A percentile compares a stretch with the other conserved stretches of the same genome.
These are phyloP conservation scores for Fusarium devonianum DNA, from an alignment of 2,329 filamentous ascomycete species.

Conservation along the genomic window DNA sequence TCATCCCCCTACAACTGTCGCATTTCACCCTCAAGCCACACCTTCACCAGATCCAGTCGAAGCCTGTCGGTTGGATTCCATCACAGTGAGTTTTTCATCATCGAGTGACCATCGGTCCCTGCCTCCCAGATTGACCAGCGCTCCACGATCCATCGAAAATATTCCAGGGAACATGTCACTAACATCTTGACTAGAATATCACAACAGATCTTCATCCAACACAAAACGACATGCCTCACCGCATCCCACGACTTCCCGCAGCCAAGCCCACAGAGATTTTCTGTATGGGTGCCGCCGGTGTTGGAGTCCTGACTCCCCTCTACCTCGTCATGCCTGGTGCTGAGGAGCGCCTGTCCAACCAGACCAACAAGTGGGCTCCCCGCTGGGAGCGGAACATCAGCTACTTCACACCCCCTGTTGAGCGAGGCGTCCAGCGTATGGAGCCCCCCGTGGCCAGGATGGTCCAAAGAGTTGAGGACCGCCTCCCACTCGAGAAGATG, in stretches of 20 bases:
- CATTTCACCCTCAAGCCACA: neutral
- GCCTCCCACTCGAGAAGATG: slow-evolving; percentile 59
- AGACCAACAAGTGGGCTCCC: slow-evolving; percentile 65
- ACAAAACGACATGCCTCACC: slow-evolving; percentile 57
- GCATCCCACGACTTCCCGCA: slow-evolving; percentile 56
- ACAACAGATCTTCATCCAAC: slow-evolving; percentile 3
- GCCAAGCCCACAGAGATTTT: slow-evolving; percentile 58
- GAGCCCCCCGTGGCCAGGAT: slow-evolving; percentile 56
- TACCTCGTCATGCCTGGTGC: slow-evolving; percentile 65
- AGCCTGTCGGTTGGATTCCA: slow-evolving; percentile 2
- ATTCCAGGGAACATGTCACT: neutral
- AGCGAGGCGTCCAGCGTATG: slow-evolving; percentile 56
- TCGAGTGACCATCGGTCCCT: too few relatives aligned
- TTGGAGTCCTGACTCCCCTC: slow-evolving; percentile 62
- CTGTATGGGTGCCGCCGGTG: slow-evolving; percentile 61
- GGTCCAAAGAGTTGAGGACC: slow-evolving; percentile 55
- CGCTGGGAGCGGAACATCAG: slow-evolving; percentile 66
- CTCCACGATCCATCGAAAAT: too few relatives aligned
- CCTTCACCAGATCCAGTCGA: neutral
- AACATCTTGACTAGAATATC: slow-evolving; percentile 7
- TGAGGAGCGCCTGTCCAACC: slow-evolving; percentile 60
- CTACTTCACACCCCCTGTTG: slow-evolving; percentile 58
- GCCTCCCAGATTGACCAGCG: too few relatives aligned
- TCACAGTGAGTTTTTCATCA: slow-evolving; percentile 18
- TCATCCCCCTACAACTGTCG: neutral